A percentile compares a stretch with the other conserved stretches of the same genome.
These are phyloP conservation scores for Thielaviopsis populi DNA, from an alignment of 2,329 filamentous ascomycete species.

Conservation along the genomic window DNA sequence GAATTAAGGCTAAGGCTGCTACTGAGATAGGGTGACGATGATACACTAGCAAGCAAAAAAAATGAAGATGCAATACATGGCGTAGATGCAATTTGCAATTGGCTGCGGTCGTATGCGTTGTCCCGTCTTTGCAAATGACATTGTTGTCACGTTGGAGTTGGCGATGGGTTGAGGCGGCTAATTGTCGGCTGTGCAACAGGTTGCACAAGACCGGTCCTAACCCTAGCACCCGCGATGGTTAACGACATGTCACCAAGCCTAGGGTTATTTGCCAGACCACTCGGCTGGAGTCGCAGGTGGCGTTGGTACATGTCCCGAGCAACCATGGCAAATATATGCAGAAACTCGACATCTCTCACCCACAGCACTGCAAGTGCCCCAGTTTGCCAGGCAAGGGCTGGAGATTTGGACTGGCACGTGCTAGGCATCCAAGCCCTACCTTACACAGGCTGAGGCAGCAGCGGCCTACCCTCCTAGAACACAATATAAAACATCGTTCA, in stretches of 20 bases:
- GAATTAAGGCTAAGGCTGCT: not conserved
- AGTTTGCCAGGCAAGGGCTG: not conserved
- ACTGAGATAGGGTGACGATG: not conserved
- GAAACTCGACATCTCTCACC: not conserved
- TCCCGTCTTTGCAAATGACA: not conserved
- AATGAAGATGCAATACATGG: not conserved
- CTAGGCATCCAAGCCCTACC: not conserved
- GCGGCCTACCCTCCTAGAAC: too few species aligned
- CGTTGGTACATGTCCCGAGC: not conserved
- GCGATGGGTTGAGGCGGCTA: not conserved
- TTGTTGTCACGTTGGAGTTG: slow-evolving; percentile 4
- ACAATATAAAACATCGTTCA: not conserved
- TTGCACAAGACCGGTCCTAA: not conserved
- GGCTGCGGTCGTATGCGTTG: not conserved
- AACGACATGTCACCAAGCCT: not conserved
- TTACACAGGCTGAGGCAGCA: not conserved
- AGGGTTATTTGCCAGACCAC: not conserved
- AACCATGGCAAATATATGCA: not conserved
- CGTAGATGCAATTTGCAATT: not conserved
- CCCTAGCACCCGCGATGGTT: not conserved
- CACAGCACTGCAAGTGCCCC: not conserved
- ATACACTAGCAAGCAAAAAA: not conserved
- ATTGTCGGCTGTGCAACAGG: not conserved
- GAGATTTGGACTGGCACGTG: too few species aligned
- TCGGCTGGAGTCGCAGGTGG: not conserved